Evolutionary conservation across 129 eudicot species (phyloP).

Genomic region (Mikania micrantha): DNA sequence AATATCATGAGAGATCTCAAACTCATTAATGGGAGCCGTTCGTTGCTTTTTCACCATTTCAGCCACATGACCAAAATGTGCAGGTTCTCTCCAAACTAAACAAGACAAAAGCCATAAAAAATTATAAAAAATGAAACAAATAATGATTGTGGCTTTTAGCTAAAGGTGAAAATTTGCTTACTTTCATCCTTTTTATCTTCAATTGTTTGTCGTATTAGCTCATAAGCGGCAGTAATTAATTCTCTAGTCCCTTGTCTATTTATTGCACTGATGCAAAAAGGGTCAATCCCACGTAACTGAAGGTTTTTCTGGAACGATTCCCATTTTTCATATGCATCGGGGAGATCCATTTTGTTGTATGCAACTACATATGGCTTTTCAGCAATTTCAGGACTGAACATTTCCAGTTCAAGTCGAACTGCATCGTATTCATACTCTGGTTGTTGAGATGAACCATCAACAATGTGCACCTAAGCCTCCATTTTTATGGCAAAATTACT

Average conservation of each 20-base stretch:
- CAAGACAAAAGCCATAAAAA: neutral
- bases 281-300: constrained; percentile 54
- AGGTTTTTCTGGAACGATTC: constrained; percentile 46
- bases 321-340: constrained; percentile 85
- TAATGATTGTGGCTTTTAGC: neutral
- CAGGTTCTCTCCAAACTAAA: constrained; percentile 42
- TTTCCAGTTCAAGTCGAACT: constrained; percentile 85
- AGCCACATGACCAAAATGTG: constrained; percentile 71
- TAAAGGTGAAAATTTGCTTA: constrained; percentile 11
- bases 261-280: constrained; percentile 90
- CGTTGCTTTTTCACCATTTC: constrained; percentile 79
- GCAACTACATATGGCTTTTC: constrained; percentile 84
- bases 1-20: constrained; percentile 68
- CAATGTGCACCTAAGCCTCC: constrained; percentile 81
- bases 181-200: constrained; percentile 45
- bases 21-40: constrained; percentile 66
- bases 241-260: constrained; percentile 76
- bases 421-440: constrained; percentile 95
- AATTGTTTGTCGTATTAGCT: constrained; percentile 45
- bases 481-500: constrained; percentile 24
- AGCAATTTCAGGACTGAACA: constrained; percentile 92
- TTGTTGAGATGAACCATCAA: constrained; percentile 87
- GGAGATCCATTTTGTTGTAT: constrained; percentile 97
- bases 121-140: neutral
- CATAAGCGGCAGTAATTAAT: constrained; percentile 71